A percentile compares a stretch with the other conserved stretches of the same genome.
Evolutionary conservation across 495 filamentous ascomycete species (phyloP).

Genomic region (Penicillium waksmanii): DNA sequence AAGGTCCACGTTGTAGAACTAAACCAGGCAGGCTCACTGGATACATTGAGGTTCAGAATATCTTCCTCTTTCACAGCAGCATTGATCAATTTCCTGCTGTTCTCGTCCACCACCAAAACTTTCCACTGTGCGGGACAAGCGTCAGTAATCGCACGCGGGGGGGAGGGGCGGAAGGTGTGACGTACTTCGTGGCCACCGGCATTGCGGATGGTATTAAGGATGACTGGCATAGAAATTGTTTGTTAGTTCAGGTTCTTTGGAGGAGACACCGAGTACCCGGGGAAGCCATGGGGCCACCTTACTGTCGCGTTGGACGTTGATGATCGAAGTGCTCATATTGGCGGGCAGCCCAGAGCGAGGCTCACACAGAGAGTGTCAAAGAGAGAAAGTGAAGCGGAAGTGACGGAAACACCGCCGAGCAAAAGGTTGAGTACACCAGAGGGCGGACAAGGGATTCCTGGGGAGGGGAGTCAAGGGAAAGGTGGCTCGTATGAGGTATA

Average conservation of each 20-base stretch:
- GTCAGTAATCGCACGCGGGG: constrained; percentile 34
- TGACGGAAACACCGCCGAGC: constrained; percentile 1
- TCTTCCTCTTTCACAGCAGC: constrained; percentile 91
- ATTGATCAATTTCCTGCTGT: constrained; percentile 77
- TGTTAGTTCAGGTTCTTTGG: constrained; percentile 14
- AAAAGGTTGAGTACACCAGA: constrained; percentile 1
- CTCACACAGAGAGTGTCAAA: constrained; percentile 1
- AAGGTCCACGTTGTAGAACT: not conserved
- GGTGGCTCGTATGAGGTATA: constrained; percentile 35
- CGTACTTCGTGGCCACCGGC: constrained; percentile 63
- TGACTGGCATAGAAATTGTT: constrained; percentile 42
- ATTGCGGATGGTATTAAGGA: constrained; percentile 61
- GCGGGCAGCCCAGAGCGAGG: constrained; percentile 37
- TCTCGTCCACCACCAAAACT: constrained; percentile 84
- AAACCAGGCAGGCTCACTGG: constrained; percentile 62
- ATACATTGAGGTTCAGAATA: constrained; percentile 92
- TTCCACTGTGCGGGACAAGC: constrained; percentile 73
- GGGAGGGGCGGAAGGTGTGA: constrained; percentile 14
- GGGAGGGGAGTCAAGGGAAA: constrained; percentile 8
- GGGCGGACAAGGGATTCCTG: not conserved
- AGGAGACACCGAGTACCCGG: constrained; percentile 1
- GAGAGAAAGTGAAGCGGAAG: constrained; percentile 8
- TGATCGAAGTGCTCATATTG: constrained; percentile 55
- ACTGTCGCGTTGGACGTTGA: constrained; percentile 58
- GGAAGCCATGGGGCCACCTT: constrained; percentile 23